phyloP scores from a whole-genome alignment of 257 asterid genomes.

The Scutellaria baicalensis region DNA sequence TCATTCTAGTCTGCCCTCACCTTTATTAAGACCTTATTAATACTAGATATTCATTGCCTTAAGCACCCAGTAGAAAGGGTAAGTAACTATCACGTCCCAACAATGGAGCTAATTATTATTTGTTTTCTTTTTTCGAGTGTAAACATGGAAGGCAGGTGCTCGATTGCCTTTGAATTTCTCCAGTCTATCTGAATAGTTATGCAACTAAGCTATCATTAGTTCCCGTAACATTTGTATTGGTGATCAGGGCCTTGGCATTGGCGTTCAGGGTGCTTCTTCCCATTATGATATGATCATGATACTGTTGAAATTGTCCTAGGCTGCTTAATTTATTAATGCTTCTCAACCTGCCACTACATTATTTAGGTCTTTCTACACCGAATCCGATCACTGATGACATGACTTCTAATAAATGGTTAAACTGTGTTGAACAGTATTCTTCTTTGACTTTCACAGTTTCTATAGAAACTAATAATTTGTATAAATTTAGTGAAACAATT shows the following conservation, averaged over 20 bases:
- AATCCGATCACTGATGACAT: neutral
- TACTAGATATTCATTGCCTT: too few species aligned
- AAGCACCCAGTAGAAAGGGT: too few species aligned
- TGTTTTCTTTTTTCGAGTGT: too few species aligned
- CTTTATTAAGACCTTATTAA: too few species aligned
- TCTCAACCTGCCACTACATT: neutral
- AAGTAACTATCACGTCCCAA: too few species aligned
- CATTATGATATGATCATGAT: neutral
- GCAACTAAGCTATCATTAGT: neutral
- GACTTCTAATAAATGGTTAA: neutral
- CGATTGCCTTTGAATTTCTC: neutral
- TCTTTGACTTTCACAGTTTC: neutral
- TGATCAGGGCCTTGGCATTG: too few species aligned
- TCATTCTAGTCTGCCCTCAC: too few species aligned
- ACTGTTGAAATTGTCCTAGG: neutral
- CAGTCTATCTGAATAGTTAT: neutral
- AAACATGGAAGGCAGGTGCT: neutral
- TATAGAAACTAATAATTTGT: neutral
- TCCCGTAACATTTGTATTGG: neutral
- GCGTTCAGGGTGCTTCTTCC: neutral
- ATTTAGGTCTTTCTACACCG: neutral
- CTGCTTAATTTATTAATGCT: neutral
- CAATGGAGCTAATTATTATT: too few species aligned
- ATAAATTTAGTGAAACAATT: neutral
- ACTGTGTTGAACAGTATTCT: neutral